Conservation (phyloP, 2,329 filamentous ascomycete species). For the Diaporthe vaccinii region DNA sequence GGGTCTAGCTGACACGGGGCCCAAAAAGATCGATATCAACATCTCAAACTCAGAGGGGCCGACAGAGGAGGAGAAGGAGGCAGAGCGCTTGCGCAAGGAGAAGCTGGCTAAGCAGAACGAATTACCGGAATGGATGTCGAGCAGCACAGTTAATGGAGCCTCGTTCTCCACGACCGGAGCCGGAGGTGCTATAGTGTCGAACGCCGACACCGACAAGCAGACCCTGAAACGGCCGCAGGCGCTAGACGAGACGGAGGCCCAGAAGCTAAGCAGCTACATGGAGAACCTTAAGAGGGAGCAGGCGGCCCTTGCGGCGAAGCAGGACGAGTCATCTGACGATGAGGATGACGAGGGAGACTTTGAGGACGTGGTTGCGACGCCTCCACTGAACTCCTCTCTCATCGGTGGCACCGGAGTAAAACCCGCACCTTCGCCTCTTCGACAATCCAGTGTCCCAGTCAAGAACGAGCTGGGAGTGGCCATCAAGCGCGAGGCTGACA, state of each 20-base stretch:
- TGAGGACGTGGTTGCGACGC: conserved; percentile 62
- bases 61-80: conserved; percentile 75
- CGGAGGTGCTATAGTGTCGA: conserved; percentile 43
- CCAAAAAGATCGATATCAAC: conserved; percentile 77
- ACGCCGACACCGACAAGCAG: conserved; percentile 63
- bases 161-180: conserved; percentile 63
- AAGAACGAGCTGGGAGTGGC: conserved; percentile 53
- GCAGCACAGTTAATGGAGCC: conserved; percentile 76
- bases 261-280: conserved; percentile 77
- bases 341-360: conserved; percentile 62
- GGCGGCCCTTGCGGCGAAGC: conserved; percentile 62
- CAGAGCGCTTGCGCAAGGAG: conserved; percentile 75
- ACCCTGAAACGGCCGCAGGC: conserved; percentile 54
- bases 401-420: conserved; percentile 24
- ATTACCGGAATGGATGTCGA: conserved; percentile 78
- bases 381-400: conserved; percentile 46
- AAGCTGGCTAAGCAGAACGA: conserved; percentile 77
- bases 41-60: conserved; percentile 77
- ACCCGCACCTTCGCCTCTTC: conserved; percentile 46
- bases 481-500: conserved; percentile 43
- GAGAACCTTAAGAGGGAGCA: conserved; percentile 69
- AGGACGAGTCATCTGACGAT: conserved; percentile 58
- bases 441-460: conserved; percentile 47
- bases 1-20: conserved; percentile 75
- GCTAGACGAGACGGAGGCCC: conserved; percentile 63